Percentiles rank a stretch among this genome's conserved stretches.
Conservation (phyloP, 176 grass and related monocot species). For the Chloris gayana region DNA sequence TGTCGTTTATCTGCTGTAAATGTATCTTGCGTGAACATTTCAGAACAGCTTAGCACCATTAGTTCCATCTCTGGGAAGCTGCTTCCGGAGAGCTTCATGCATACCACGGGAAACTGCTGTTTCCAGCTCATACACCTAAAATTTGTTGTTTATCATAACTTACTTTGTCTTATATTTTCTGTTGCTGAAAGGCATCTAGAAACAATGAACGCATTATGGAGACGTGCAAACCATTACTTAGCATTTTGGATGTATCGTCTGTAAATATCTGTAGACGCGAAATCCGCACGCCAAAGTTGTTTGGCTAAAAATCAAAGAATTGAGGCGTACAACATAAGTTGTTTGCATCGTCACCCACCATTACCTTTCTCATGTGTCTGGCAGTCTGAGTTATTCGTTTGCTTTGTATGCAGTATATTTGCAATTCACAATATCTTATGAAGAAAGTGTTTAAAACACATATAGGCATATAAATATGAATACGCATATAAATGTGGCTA, state of each 20-base stretch:
- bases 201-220: neutral
- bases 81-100: constrained; percentile 10
- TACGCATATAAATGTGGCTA: neutral
- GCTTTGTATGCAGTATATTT: neutral
- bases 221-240: neutral
- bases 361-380: neutral
- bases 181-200: constrained; percentile 2
- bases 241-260: constrained; percentile 25
- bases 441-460: neutral
- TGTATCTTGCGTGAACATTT: constrained; percentile 11
- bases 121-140: constrained; percentile 16
- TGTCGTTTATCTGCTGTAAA: neutral
- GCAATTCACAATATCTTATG: neutral
- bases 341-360: neutral
- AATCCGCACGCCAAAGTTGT: constrained; percentile 15
- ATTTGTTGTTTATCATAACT: neutral
- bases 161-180: constrained; percentile 12
- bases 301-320: neutral
- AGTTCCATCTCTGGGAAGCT: constrained; percentile 7
- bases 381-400: neutral
- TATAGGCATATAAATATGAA: neutral
- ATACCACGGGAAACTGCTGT: neutral
- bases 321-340: neutral
- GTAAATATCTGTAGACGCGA: constrained; percentile 7
- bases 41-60: constrained; percentile 26